phyloP scores from a whole-genome alignment of 1,284 basidiomycete genomes.

The Leccinum subfulvum region DNA sequence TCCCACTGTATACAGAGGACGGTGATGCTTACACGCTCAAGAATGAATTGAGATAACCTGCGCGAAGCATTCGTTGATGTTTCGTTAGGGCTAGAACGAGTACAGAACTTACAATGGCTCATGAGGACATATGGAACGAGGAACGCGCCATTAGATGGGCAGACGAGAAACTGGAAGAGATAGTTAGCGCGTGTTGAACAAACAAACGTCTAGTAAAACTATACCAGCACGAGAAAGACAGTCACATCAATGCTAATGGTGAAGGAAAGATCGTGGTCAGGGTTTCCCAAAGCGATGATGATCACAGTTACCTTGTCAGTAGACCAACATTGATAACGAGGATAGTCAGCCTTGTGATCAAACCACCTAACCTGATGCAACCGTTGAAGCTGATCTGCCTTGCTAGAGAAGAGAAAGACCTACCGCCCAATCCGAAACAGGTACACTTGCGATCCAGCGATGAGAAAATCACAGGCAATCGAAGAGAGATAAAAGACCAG shows the following conservation, averaged over 20 bases:
- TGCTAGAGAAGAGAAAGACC: not conserved
- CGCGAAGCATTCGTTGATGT: not conserved
- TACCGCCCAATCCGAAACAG: slow-evolving; percentile 34
- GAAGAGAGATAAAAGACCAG: slow-evolving; percentile 32
- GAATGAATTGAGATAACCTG: slow-evolving; percentile 35
- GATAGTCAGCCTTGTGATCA: slow-evolving; percentile 31
- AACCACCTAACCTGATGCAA: slow-evolving; percentile 26
- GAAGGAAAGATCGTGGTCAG: not conserved
- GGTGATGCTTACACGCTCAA: slow-evolving; percentile 28
- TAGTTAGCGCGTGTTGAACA: slow-evolving; percentile 6
- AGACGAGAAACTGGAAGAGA: slow-evolving; percentile 26
- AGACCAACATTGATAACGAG: slow-evolving; percentile 33
- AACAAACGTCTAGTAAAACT: not conserved
- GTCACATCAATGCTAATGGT: slow-evolving; percentile 28
- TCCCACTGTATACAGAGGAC: not conserved
- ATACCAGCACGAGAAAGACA: slow-evolving; percentile 31
- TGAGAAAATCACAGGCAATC: slow-evolving; percentile 32
- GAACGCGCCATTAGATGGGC: slow-evolving; percentile 34
- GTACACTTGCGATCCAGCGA: slow-evolving; percentile 33
- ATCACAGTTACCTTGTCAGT: slow-evolving; percentile 28
- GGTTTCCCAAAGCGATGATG: not conserved
- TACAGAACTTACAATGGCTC: slow-evolving; percentile 27
- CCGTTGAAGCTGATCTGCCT: not conserved
- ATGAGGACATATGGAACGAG: slow-evolving; percentile 34
- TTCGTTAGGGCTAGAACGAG: not conserved